Percentiles rank a stretch among this genome's conserved stretches.
phyloP scores from a whole-genome alignment of 352 stramenopile genomes.

The Paralagenidium karlingii region DNA sequence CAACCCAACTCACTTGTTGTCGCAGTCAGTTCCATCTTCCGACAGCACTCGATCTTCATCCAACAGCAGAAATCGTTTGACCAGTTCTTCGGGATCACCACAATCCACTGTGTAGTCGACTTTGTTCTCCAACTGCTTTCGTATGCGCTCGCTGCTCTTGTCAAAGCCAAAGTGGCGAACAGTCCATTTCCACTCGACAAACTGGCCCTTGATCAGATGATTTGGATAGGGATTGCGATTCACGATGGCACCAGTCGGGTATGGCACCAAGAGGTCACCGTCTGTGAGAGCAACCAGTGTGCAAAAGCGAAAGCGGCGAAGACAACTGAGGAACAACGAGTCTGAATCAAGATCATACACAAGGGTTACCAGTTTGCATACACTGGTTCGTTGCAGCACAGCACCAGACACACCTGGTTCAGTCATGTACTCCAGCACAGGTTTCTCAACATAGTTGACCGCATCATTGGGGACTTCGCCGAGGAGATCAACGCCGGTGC shows the following conservation, averaged over 20 bases:
- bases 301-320: slow-evolving; percentile 37
- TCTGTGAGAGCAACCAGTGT: slow-evolving; percentile 69
- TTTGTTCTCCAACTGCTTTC: slow-evolving; percentile 19
- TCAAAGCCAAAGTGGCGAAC: slow-evolving; percentile 52
- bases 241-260: slow-evolving; percentile 52
- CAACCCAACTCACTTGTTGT: no score
- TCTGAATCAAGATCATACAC: slow-evolving; percentile 9
- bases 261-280: slow-evolving; percentile 60
- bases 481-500: slow-evolving; percentile 62
- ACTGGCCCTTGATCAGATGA: slow-evolving; percentile 31
- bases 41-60: no score
- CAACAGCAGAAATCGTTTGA: no score
- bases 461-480: no score
- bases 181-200: slow-evolving; percentile 54
- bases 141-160: slow-evolving; percentile 7
- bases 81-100: no score
- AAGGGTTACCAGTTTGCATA: no score
- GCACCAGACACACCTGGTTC: slow-evolving; percentile 22
- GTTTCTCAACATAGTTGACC: slow-evolving; percentile 7
- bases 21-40: no score
- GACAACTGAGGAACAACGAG: slow-evolving; percentile 31
- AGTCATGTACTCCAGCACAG: slow-evolving; percentile 55
- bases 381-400: not conserved
- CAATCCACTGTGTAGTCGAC: slow-evolving; percentile 29
- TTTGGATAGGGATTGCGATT: slow-evolving; percentile 57